phyloP scores from a whole-genome alignment of 2,329 filamentous ascomycete species.

The Diaporthe sp. region DNA sequence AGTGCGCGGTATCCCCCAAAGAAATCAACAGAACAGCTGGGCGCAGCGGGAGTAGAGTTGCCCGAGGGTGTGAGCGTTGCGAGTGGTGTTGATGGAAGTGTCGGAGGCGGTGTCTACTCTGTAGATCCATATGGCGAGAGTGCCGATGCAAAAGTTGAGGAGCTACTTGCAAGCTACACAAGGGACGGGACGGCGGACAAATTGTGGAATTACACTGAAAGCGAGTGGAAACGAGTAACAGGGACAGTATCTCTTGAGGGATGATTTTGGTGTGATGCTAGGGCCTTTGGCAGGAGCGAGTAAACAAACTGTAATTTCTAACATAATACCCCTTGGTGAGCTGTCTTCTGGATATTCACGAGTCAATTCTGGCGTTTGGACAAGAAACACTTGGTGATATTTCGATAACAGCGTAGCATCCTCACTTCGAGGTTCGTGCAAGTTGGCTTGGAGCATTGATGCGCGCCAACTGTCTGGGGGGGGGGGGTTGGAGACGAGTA shows the following conservation, averaged over 20 bases:
- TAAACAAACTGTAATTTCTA: no score
- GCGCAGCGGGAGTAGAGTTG: conserved; percentile 41
- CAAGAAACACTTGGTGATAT: no score
- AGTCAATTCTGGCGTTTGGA: background rate
- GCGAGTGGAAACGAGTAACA: conserved; percentile 48
- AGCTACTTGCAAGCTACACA: conserved; percentile 41
- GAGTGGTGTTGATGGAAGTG: conserved; percentile 44
- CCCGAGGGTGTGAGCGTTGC: conserved; percentile 41
- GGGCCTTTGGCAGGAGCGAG: background rate
- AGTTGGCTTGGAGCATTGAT: no score
- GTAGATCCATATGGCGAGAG: conserved; percentile 47
- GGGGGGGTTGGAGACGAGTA: background rate
- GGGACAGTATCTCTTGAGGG: conserved; percentile 29
- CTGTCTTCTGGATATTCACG: background rate
- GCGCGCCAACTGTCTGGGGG: background rate
- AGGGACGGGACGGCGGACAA: conserved; percentile 43
- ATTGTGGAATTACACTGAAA: conserved; percentile 50
- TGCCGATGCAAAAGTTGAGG: conserved; percentile 40
- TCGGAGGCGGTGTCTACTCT: conserved; percentile 52
- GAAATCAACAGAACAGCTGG: conserved; percentile 36
- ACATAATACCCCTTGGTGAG: no score
- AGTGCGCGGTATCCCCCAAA: conserved; percentile 46
- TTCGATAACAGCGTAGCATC: background rate
- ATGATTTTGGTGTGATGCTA: background rate
- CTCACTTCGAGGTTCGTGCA: no score